Base-by-base conservation (phyloP, 331 rosid genomes). In the Prunus yedoensis region DNA sequence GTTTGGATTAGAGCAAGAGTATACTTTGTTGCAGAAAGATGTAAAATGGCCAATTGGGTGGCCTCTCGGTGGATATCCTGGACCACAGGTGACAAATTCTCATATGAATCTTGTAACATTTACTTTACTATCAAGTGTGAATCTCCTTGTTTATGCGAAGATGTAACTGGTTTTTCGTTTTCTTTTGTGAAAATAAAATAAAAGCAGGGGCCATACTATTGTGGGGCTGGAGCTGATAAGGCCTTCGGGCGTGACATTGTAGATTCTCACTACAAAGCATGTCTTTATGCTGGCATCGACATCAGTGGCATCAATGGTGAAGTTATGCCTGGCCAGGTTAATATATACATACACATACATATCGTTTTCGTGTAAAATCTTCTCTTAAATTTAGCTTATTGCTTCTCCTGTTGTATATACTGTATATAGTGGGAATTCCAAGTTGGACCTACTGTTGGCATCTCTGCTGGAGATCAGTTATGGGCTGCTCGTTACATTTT, bases 271-370 rank as follows among this genome's bases (percentile, higher is more conserved):
- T 91, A 94, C 88, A 94, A 94, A 79, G 96, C 96, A 11, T 94
- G 97, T 68, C 70, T 94, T n/a, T 89, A 86, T 74, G 96, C 98
- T 0, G 98, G 98, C 43, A 74, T 94, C 75, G 89, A 87, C 84
- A 87, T 94, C 45, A 84, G 97, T 67, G 98, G 98, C 32, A 84
- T 90, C 68, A 94, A 94, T 35, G 98, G 88, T 45, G 98, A 94
- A 89, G 98, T 94, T 46, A 91, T 94, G 98, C 98, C 98, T 0
- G 93, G 97, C 41, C 98, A 94, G 81, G 98, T 91, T 74, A 46
- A n/a, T 57, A n/a, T 14, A 38, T 0, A 6, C 1, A 38, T 1
- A 7, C 43, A 38, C 2, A 38, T 1, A 1, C 43, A 7, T 38
- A 38, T 38, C 43, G 43, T 38, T 38, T 38, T 38, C 6, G 52